Evolutionary conservation across 805 yeast genomes (phyloP).

Genomic region (Saturnispora mendoncae): DNA sequence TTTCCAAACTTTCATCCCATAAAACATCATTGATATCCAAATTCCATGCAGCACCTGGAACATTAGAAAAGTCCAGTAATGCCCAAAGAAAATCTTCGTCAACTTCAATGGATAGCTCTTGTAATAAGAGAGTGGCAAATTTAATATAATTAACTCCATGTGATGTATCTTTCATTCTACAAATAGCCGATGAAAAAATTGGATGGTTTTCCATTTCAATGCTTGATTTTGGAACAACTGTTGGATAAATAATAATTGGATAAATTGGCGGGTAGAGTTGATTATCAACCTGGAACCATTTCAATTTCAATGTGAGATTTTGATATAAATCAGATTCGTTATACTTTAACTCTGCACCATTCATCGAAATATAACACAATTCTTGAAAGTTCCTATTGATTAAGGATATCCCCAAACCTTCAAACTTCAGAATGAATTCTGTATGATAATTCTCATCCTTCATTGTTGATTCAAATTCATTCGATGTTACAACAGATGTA

Average conservation of each 20-base stretch:
- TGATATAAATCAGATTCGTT: constrained; percentile 81
- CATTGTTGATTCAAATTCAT: constrained; percentile 47
- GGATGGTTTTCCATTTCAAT: constrained; percentile 86
- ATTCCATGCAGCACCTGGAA: constrained; percentile 80
- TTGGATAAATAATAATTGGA: constrained; percentile 86
- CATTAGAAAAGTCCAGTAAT: constrained; percentile 64
- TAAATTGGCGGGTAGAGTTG: constrained; percentile 80
- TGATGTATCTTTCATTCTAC: constrained; percentile 76
- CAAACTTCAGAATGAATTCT: constrained; percentile 53
- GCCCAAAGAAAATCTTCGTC: constrained; percentile 91
- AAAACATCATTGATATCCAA: constrained; percentile 30
- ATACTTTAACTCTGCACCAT: constrained; percentile 74
- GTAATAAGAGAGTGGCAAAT: constrained; percentile 81
- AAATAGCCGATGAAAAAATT: constrained; percentile 74
- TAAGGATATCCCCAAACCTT: constrained; percentile 83
- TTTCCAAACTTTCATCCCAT: constrained; percentile 51
- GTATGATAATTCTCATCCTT: constrained; percentile 46
- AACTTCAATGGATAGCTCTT: constrained; percentile 84
- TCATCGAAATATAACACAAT: constrained; percentile 69
- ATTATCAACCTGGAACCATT: constrained; percentile 94
- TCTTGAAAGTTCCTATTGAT: constrained; percentile 64
- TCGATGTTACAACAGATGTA: constrained; percentile 22
- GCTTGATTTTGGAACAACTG: constrained; percentile 75
- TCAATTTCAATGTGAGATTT: constrained; percentile 67
- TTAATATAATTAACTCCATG: constrained; percentile 89